phyloP scores from a whole-genome alignment of 1,139 yeast genomes.

The Wickerhamomyces sp. region DNA sequence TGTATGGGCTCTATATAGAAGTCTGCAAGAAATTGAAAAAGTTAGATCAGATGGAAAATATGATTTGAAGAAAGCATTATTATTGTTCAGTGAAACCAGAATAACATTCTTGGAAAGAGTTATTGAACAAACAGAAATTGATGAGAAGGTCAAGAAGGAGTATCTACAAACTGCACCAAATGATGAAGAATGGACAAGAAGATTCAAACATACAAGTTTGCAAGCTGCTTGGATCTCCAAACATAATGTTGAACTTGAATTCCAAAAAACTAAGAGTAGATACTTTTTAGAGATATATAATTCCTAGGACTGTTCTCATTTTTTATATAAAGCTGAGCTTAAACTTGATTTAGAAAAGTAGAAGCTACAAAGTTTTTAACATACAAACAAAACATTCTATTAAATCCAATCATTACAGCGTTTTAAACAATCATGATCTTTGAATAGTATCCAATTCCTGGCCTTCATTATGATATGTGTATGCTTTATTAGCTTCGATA shows the following conservation, averaged over 20 bases:
- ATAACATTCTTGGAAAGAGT: constrained; percentile 7
- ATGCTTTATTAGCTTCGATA: neutral
- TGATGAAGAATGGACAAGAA: constrained; percentile 11
- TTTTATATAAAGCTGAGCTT: neutral
- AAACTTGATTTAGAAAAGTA: neutral
- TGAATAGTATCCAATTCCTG: too few species aligned
- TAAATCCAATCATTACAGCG: too few species aligned
- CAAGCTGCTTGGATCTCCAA: constrained; percentile 8
- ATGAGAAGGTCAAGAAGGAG: constrained; percentile 1
- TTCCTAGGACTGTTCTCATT: neutral
- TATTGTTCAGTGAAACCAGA: constrained; percentile 10
- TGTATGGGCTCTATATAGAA: constrained; percentile 11
- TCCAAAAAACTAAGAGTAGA: constrained; percentile 5
- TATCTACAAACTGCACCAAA: constrained; percentile 4
- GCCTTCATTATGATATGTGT: constrained; percentile 2
- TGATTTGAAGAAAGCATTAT: constrained; percentile 7
- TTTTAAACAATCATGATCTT: too few species aligned
- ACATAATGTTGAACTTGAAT: constrained; percentile 9
- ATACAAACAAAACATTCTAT: too few species aligned
- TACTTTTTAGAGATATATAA: constrained; percentile 7
- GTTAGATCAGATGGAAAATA: neutral
- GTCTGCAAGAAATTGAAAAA: constrained; percentile 4
- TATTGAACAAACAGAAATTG: constrained; percentile 10
- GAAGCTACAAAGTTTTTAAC: too few species aligned
- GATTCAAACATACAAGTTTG: constrained; percentile 1